Conservation (phyloP, 257 asterid species). For the Rhazya stricta region DNA sequence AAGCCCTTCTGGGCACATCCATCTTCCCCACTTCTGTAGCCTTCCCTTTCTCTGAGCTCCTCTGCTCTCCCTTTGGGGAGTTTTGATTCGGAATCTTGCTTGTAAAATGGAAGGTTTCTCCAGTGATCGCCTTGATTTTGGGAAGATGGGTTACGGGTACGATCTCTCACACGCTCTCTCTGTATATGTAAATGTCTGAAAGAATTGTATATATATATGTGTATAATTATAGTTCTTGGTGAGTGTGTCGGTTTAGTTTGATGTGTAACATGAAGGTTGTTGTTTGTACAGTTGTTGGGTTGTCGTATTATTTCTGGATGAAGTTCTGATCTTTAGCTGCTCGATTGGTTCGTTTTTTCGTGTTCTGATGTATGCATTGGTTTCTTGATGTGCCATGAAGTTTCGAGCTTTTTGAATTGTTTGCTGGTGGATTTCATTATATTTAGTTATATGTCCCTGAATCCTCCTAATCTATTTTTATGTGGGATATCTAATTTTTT, state of each 20-base stretch:
- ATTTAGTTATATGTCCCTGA: background rate
- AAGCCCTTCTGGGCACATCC: slow-evolving; percentile 28
- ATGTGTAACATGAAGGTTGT: slow-evolving; percentile 8
- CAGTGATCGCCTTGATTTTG: slow-evolving; percentile 81
- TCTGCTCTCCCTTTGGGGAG: slow-evolving; percentile 23
- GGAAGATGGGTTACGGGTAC: slow-evolving; percentile 99
- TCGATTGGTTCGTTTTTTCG: background rate
- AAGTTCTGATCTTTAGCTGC: slow-evolving; percentile 19
- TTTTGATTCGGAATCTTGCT: slow-evolving; percentile 15
- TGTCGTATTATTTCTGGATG: background rate
- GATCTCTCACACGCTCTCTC: slow-evolving; percentile 1
- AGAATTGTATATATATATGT: background rate
- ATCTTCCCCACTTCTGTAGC: slow-evolving; percentile 24
- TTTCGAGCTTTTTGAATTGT: slow-evolving; percentile 16
- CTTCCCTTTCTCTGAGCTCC: slow-evolving; percentile 14
- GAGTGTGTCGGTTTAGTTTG: slow-evolving; percentile 1
- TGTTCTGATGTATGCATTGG: background rate
- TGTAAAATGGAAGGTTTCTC: slow-evolving; percentile 64
- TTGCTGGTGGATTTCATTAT: background rate
- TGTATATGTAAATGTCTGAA: slow-evolving; percentile 2
- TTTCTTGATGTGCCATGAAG: slow-evolving; percentile 9
- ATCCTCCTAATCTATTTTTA: slow-evolving; percentile 8
- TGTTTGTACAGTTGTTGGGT: background rate
- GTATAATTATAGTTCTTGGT: background rate
- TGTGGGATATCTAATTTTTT: background rate